Conservation (phyloP, 257 asterid genomes). For the Solanum boliviense region DNA sequence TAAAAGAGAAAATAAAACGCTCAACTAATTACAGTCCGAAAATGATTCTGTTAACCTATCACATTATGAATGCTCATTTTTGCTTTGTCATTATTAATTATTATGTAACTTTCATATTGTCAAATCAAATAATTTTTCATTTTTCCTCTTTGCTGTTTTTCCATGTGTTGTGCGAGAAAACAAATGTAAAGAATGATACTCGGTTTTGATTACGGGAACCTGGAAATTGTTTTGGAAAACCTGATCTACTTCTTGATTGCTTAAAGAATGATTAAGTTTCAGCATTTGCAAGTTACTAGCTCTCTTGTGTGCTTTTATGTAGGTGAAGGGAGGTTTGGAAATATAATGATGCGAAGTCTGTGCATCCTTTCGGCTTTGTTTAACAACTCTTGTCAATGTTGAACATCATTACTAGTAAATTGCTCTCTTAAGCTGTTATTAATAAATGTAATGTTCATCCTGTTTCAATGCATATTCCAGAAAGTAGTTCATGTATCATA, state of each 20-base stretch:
- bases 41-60: too few species aligned
- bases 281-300: neutral
- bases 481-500: too few species aligned
- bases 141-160: neutral
- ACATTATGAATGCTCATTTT: too few species aligned
- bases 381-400: neutral
- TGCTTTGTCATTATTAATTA: neutral
- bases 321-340: neutral
- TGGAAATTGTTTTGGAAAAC: neutral
- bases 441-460: too few species aligned
- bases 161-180: neutral
- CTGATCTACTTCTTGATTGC: neutral
- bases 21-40: too few species aligned
- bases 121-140: neutral
- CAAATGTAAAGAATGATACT: too few species aligned
- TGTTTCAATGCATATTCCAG: too few species aligned
- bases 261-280: neutral
- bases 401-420: too few species aligned
- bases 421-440: neutral
- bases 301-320: neutral
- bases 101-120: neutral
- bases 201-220: neutral
- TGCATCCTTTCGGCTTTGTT: neutral
- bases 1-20: too few species aligned
- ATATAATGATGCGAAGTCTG: neutral